Evolutionary conservation across 805 yeast genomes (phyloP).

Genomic region (Saccharomycopsis fodiens): DNA sequence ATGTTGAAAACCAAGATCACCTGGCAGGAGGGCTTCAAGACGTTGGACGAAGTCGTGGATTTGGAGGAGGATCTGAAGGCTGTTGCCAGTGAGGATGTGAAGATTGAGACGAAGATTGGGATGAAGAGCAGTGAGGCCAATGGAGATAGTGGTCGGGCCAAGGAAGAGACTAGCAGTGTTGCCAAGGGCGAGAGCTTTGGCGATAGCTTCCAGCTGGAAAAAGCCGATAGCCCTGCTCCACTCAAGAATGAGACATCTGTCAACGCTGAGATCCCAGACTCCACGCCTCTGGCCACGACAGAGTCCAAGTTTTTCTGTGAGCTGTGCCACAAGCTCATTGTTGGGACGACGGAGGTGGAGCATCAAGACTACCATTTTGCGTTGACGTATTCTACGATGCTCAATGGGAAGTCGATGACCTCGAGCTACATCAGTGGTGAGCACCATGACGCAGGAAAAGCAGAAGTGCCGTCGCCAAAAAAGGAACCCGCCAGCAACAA

Average conservation of each 20-base stretch:
- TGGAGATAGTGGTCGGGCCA: too few relatives aligned
- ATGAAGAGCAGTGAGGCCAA: too few relatives aligned
- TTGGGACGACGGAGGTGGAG: slow-evolving; percentile 6
- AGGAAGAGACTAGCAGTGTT: not conserved
- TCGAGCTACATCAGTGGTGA: not conserved
- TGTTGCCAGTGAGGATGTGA: not conserved
- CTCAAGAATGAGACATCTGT: slow-evolving; percentile 1
- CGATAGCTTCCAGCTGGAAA: not conserved
- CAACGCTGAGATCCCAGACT: too few relatives aligned
- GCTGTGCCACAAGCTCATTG: slow-evolving; percentile 5
- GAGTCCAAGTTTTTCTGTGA: slow-evolving; percentile 12
- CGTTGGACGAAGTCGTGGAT: not conserved
- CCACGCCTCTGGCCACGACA: too few relatives aligned
- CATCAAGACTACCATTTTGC: slow-evolving; percentile 21
- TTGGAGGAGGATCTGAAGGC: not conserved
- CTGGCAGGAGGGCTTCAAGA: not conserved
- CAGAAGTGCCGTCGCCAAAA: not conserved
- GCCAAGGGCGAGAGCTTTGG: not conserved
- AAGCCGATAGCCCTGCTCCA: not conserved
- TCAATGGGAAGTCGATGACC: slow-evolving; percentile 17
- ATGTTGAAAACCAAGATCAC: not conserved
- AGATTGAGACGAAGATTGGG: not conserved
- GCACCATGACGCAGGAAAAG: not conserved
- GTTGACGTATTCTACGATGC: slow-evolving; percentile 11
- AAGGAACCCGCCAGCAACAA: not conserved